A percentile compares a stretch with the other conserved stretches of the same genome.
Conservation (phyloP, 441 rosid genomes). For the Eruca vesicaria region DNA sequence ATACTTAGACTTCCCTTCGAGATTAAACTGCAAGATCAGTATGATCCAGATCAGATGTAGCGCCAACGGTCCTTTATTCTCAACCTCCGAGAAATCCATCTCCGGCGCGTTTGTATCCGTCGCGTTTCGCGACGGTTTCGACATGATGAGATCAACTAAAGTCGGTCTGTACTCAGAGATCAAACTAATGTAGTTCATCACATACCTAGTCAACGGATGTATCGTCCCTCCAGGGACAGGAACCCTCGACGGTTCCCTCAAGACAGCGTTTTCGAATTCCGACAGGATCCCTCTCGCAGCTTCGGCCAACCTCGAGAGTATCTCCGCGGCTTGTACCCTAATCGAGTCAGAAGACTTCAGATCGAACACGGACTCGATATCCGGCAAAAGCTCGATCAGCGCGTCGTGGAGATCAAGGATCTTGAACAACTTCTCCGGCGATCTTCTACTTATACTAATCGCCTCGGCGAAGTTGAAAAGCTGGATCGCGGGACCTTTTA, state of each 20-base stretch:
- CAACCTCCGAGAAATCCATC: conserved; percentile 58
- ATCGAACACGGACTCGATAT: conserved; percentile 55
- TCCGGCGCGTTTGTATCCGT: conserved; percentile 54
- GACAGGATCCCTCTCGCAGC: conserved; percentile 88
- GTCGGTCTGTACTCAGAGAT: conserved; percentile 69
- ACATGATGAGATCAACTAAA: conserved; percentile 72
- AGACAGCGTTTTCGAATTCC: conserved; percentile 79
- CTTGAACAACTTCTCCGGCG: conserved; percentile 71
- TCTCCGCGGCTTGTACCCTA: conserved; percentile 77
- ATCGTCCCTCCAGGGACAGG: conserved; percentile 66
- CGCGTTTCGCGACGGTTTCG: conserved; percentile 70
- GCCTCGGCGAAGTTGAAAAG: conserved; percentile 71
- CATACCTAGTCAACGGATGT: conserved; percentile 75
- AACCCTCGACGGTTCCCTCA: conserved; percentile 60
- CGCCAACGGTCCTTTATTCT: conserved; percentile 69
- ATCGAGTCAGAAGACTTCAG: conserved; percentile 55
- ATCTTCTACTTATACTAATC: conserved; percentile 59
- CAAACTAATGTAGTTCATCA: conserved; percentile 76
- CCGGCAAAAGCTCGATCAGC: conserved; percentile 53
- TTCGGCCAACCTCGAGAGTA: conserved; percentile 78
- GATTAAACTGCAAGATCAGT: conserved; percentile 72
- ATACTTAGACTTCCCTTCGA: conserved; percentile 63
- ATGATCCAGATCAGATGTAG: conserved; percentile 93
- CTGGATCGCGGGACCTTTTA: conserved; percentile 67
- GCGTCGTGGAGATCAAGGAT: conserved; percentile 68